These are phyloP conservation scores for Sugiyamaella mastotermitis DNA, from an alignment of 805 yeast genomes.

Conservation along the genomic window DNA sequence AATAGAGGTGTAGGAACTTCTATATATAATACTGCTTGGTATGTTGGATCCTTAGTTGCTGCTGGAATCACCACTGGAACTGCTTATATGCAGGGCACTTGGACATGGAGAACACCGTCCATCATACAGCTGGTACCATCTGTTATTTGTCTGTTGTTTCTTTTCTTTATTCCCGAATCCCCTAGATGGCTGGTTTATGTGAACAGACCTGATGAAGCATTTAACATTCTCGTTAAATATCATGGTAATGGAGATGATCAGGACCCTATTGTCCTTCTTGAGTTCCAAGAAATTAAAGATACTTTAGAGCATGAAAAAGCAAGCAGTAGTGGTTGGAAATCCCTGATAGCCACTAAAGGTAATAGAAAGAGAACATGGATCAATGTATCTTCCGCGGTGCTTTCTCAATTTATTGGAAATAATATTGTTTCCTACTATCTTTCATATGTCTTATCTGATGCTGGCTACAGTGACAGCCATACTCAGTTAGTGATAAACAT, in stretches of 20 bases:
- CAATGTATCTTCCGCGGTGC: slow-evolving; percentile 2
- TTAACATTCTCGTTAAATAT: slow-evolving; percentile 31
- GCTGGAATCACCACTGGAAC: slow-evolving; percentile 71
- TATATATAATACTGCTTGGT: slow-evolving; percentile 61
- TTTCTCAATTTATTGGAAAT: slow-evolving; percentile 15
- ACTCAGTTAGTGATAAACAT: slow-evolving; percentile 11
- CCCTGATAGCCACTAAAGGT: slow-evolving; percentile 6
- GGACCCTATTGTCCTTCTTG: slow-evolving; percentile 12
- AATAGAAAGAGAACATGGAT: slow-evolving; percentile 9
- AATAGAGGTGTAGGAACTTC: slow-evolving; percentile 56
- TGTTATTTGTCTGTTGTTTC: slow-evolving; percentile 44
- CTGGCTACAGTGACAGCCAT: slow-evolving; percentile 41
- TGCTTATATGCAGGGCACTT: slow-evolving; percentile 34
- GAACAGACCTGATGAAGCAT: slow-evolving; percentile 50
- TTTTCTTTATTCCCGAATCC: slow-evolving; percentile 72
- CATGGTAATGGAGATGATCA: too few species aligned
- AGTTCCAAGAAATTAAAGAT: too few species aligned
- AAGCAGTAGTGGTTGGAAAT: slow-evolving; percentile 4
- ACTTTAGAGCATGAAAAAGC: slow-evolving; percentile 21
- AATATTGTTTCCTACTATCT: slow-evolving; percentile 35
- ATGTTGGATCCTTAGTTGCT: slow-evolving; percentile 67
- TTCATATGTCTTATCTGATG: slow-evolving; percentile 43
- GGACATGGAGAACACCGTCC: slow-evolving; percentile 72
- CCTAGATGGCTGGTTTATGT: slow-evolving; percentile 73
- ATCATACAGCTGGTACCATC: slow-evolving; percentile 61